Evolutionary conservation across 352 stramenopile genomes (phyloP), one percentile per base, ranked within the genome.

Genomic region (Phytophthora agathidicida): DNA sequence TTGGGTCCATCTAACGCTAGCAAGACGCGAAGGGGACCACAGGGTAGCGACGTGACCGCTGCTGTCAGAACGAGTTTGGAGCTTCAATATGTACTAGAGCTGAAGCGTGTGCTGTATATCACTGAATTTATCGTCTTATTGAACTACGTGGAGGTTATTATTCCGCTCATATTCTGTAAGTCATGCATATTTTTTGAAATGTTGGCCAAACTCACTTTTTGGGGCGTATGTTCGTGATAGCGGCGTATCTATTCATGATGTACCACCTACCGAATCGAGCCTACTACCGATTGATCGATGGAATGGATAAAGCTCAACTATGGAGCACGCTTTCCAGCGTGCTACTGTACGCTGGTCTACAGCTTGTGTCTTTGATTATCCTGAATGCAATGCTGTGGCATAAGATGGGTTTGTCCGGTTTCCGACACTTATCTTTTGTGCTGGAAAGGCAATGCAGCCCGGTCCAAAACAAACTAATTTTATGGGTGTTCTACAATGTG

Each of bases 401-500:
- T 1, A 27, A 24, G n/a, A 26, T 65, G 17, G 19, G 46, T 1
- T 11, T 59, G 16, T 65, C 55, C 2, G 44, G 11, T 3, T 33
- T 65, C 5, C 45, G 37, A 0, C 55, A 59, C 14, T 26, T 65
- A 13, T 33, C 27, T n/a, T 65, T 65, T 28, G 52, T 55, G 7
- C 13, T 69, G 20, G 52, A 65, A 13, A 46, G 26, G 3, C 43
- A 65, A 13, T 50, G 19, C 17, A 14, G n/a, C 0, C 20, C 35
- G 1, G 39, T 57, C 1, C 42, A 65, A 9, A 28, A 31, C 0
- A 53, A 51, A 14, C 20, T 71, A 1, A 31, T 38, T 5, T 55
- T 75, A n/a, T 75, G 66, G 45, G 45, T 64, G 1, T 58, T 57
- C 10, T 64, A 64, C 30, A 57, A 64, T 20, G 46, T 44, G 3